phyloP scores from a whole-genome alignment of 192 early-diverging fungal species.

The Coemansia nantahalensis region DNA sequence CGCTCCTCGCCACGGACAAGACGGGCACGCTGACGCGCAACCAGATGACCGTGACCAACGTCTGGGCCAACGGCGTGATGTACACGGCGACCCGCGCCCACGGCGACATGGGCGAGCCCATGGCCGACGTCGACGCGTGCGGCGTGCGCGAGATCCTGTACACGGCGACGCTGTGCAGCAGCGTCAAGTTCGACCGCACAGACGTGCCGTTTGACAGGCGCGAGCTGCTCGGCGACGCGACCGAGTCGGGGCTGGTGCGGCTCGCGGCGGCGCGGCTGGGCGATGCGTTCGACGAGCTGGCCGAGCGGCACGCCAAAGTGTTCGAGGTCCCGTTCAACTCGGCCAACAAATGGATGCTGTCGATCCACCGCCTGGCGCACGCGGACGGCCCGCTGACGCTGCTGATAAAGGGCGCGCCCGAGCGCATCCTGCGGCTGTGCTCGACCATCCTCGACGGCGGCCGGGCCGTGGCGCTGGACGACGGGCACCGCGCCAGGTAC shows the following conservation, averaged over 20 bases:
- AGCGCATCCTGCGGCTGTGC: constrained; percentile 85
- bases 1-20: constrained; percentile 95
- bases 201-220: constrained; percentile 84
- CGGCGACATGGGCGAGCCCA: constrained; percentile 47
- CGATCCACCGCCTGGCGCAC: constrained; percentile 73
- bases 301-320: constrained; percentile 74
- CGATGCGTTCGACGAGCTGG: constrained; percentile 69
- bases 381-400: constrained; percentile 57
- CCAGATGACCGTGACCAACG: constrained; percentile 93
- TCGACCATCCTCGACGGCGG: constrained; percentile 64
- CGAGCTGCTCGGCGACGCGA: constrained; percentile 88
- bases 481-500: constrained; percentile 63
- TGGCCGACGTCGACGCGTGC: constrained; percentile 52
- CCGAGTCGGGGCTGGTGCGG: constrained; percentile 86
- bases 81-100: constrained; percentile 57
- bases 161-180: constrained; percentile 79
- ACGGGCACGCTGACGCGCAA: constrained; percentile 96
- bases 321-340: constrained; percentile 97
- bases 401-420: constrained; percentile 94
- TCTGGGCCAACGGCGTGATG: constrained; percentile 78
- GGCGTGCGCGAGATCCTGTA: constrained; percentile 77
- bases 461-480: constrained; percentile 60
- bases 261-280: constrained; percentile 70
- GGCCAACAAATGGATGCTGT: constrained; percentile 93
- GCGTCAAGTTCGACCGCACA: constrained; percentile 86